Base-by-base conservation (phyloP, 495 filamentous ascomycete species). In the Xylaria scruposa region DNA sequence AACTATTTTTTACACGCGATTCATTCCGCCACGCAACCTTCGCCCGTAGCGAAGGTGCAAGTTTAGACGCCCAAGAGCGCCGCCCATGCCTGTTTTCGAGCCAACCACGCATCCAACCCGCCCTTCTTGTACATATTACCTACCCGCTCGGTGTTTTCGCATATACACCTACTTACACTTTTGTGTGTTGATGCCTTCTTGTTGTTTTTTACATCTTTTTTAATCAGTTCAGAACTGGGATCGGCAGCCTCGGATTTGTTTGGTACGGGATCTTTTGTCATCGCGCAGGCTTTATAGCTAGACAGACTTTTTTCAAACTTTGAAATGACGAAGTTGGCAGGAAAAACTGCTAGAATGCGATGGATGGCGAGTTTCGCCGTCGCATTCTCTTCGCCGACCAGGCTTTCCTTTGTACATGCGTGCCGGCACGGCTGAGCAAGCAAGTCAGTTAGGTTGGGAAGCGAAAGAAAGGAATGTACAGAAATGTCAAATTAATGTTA, bases 391-490 rank as follows among this genome's bases (percentile, higher is more conserved):
- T 64, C 26, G 24, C 75, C 40, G 0, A 19, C 49, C 7, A 0
- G 9, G 59, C 47, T 75, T 75, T 72, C 71, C 31, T 73, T 72
- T 77, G 71, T 75, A 49, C 51, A 21, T 54, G n/a, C 24, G 65
- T 46, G 42, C 70, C 53, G 74, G 56, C 67, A 26, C 51, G 26
- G 42, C 40, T 40, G 26, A 51, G 67, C 42, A 38, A 63, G 68
- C 31, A 70, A 54, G 24, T 13, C 15, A 31, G 53, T 26, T 5
- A 31, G 24, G 53, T 17, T 6, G 26, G 29, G 51, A 12, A 26
- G 21, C 51, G 4, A 56, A 56, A 56, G 58, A 51, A 54, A 40
- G 59, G 62, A 63, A 70, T 61, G 31, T 62, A 62, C 40, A 26
- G 53, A 56, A 70, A 60, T 61, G 53, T 51, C 53, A 70, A 51